Evolutionary conservation across 2,329 filamentous ascomycete species (phyloP), one percentile per base, ranked within the genome.

Genomic region (Davidsoniella virescens): DNA sequence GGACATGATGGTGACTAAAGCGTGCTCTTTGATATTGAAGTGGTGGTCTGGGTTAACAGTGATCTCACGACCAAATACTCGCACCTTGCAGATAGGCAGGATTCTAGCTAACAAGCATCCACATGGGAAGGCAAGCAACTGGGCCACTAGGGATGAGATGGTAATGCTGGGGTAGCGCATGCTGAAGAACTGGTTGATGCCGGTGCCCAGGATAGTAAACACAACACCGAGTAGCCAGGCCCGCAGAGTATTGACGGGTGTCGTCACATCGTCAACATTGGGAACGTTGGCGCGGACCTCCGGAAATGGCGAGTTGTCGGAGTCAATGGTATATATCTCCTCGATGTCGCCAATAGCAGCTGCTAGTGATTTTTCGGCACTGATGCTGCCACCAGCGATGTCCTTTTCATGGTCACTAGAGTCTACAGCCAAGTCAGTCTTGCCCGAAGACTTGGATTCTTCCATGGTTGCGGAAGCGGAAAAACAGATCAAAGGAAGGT

Each of bases 181-280:
- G 8, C 59, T 61, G 45, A 77, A 73, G 8, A 77, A 60, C 58
- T 74, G 68, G 59, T 79, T 78, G 57, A 75, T 63, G 1, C 65
- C 71, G 0, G 74, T 74, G 20, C 75, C 73, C 45, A 76, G 60
- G 0, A 75, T 80, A 53, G 74, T 73, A 51, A 78, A 66, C 40
- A 79, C 2, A 49, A 75, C 55, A 20, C 76, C 76, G 50, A 80
- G 72, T 5, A 59, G 55, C 76, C 76, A 80, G 26, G 75, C 73
- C 14, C 76, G 75, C 51, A 80, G 65, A 2, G 76, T 80, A 59
- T 73, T 73, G 51, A 68, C 64, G 5, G 72, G 69, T 2, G 73
- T 57, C 16, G 75, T 70, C 41, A 68, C 64, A 48, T 74, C 71
- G 49, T 70, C 66, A 53, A 72, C 72, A n/a, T 38, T 40, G 7